Base-by-base conservation (phyloP, 2,329 filamentous ascomycete genomes). In the Dryadomyces sulphureus region DNA sequence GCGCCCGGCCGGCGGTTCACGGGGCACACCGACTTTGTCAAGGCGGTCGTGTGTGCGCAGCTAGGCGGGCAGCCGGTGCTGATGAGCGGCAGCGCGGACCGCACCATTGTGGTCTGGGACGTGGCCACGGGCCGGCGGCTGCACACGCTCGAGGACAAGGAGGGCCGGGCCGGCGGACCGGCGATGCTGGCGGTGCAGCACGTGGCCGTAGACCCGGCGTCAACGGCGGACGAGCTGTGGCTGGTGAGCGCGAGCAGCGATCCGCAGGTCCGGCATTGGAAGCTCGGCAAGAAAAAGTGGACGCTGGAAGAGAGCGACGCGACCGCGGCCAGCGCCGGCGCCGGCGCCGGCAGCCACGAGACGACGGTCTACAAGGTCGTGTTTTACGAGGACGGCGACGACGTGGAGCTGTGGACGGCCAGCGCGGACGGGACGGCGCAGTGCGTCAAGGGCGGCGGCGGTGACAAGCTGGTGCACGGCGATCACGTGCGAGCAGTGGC, bases 21-120 rank as follows among this genome's bases (percentile, higher is more conserved):
- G 48, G 88, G 87, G 5, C 90, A 96, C 61, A 70, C 75, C 2
- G 92, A 98, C 64, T 98, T 98, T 58, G 84, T 98, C 55, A 95
- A 95, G 64, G 72, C 83, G 4, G 66, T 96, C 3, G 64, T 83
- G 14, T 78, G 73, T 54, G 68, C 75, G 12, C 72, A 65, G 21
- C 56, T 93, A 5, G 66, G 69, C 16, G 78, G 72, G 24, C 76
- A 73, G 49, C 69, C 84, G 48, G 57, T 73, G 36, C 69, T 92
- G 34, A 71, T 90, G 54, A 86, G 82, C 50, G 84, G 84, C 41
- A 81, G 83, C 35, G 80, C 84, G 7, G 85, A 90, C 62, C 79
- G 80, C 56, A 82, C 84, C 60, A 81, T 90, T 41, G 71, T 94
- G 16, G 78, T 95, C 19, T 96, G 89, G 85, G 79, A 94, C 55